Conservation (phyloP, 805 yeast genomes). For the Wickerhamomyces hampshirensis region DNA sequence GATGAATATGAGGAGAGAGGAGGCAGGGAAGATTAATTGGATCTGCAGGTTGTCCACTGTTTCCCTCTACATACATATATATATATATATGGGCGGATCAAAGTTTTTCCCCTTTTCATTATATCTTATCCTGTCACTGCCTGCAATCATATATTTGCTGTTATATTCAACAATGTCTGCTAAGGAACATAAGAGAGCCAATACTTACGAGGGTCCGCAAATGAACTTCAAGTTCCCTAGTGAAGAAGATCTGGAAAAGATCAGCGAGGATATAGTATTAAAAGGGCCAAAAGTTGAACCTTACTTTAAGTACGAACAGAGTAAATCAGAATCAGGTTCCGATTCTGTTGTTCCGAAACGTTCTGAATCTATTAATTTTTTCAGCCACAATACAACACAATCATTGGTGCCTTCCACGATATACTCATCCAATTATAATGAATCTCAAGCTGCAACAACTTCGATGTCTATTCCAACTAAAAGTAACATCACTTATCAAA, state of each 20-base stretch:
- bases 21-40: neutral
- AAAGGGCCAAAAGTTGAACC: slow-evolving; percentile 18
- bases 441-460: slow-evolving; percentile 3
- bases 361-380: neutral
- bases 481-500: slow-evolving; percentile 25
- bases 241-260: slow-evolving; percentile 17
- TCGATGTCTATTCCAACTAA: slow-evolving; percentile 15
- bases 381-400: neutral
- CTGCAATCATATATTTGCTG: slow-evolving; percentile 5
- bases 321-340: slow-evolving; percentile 1
- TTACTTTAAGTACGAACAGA: slow-evolving; percentile 12
- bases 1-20: neutral
- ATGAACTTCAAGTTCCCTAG: slow-evolving; percentile 36
- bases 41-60: too few species aligned
- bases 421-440: slow-evolving; percentile 1
- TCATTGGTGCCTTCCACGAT: neutral
- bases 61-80: too few species aligned
- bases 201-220: slow-evolving; percentile 35
- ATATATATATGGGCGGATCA: too few species aligned
- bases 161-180: too few species aligned
- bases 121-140: slow-evolving; percentile 22
- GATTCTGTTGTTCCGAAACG: neutral
- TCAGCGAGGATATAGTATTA: neutral
- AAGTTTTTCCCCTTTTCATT: neutral
- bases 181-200: slow-evolving; percentile 29